Evolutionary conservation across 352 stramenopile genomes (phyloP).

Genomic region (Blastocystis sp.): DNA sequence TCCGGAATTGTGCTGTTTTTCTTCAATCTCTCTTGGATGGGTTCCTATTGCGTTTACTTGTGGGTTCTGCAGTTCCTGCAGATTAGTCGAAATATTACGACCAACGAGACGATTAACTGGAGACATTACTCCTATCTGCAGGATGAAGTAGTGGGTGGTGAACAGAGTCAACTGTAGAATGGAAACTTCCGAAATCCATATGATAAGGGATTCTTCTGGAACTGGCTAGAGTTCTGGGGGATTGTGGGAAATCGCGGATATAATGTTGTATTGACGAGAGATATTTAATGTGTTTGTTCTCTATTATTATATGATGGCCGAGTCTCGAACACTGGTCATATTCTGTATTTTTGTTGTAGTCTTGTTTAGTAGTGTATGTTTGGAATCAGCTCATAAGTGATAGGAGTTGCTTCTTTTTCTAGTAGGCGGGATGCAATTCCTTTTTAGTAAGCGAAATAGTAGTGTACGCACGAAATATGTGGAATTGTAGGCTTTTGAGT

Average conservation of each 20-base stretch:
- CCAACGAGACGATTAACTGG: constrained; percentile 59
- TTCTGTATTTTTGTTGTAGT: too few species aligned
- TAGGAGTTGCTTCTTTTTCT: too few species aligned
- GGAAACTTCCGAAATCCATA: constrained; percentile 54
- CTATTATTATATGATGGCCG: background rate
- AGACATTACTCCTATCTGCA: constrained; percentile 57
- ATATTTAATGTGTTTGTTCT: constrained; percentile 15
- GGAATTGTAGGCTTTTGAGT: too few species aligned
- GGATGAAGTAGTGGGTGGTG: background rate
- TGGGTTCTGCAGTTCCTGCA: background rate
- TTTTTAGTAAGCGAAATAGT: too few species aligned
- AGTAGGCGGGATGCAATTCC: too few species aligned
- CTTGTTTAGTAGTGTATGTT: too few species aligned
- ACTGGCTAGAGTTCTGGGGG: constrained; percentile 60
- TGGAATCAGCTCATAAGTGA: too few species aligned
- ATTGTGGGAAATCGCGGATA: constrained; percentile 11
- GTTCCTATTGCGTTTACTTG: constrained; percentile 30
- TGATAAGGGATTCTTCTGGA: constrained; percentile 52
- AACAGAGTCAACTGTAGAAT: background rate
- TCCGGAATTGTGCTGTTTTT: background rate
- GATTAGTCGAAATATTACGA: constrained; percentile 54
- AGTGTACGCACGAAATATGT: too few species aligned
- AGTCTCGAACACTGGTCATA: background rate
- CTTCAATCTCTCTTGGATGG: constrained; percentile 36
- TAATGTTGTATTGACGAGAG: background rate